Evolutionary conservation across 1,284 basidiomycete species (phyloP), one percentile per base, ranked within the genome.

Genomic region (Coniophora puteana): DNA sequence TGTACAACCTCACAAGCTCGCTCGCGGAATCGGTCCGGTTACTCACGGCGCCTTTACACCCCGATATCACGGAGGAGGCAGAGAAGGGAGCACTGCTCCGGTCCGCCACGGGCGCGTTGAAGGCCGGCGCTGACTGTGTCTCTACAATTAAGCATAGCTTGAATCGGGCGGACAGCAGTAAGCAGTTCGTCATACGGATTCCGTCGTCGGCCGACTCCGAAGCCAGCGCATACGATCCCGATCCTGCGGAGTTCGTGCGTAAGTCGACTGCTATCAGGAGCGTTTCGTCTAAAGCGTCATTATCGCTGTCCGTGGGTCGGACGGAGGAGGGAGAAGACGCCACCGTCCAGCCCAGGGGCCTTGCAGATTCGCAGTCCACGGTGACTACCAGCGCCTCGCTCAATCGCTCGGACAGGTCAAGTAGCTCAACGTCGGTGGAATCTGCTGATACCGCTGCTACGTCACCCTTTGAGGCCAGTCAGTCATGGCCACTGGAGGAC

Each of bases 111-210:
- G 79, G 78, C 39, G 90, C 93, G 3, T 68, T 95, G 46, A 87
- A 91, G 52, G 82, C 88, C 17, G 91, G 89, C 21, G 83, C 86
- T n/a, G 91, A 94, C 50, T 94, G 92, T 59, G 84, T 91, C 23
- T 76, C 82, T 7, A 78, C 89, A 8, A 85, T 94, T 45, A 89
- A 87, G 60, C 74, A 83, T 43, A 90, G 86, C 58, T 62, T 91
- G 41, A 80, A 71, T 51, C 72, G 83, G 31, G 69, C 80, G 5
- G 62, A 71, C 12, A 74, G 75, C 29, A 80, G 82, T 48, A 68
- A 71, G 24, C 73, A 79, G 13, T 81, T 87, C 51, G 63, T 87
- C 41, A 71, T 89, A 51, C 69, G 79, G 42, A 60, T 84, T 24
- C 83, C 83, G 4, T 63, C 58, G 35, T 60, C 62, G 22, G 69